These are phyloP conservation scores for Heterobasidion annosum DNA, from an alignment of 1,284 basidiomycete species.

Conservation along the genomic window DNA sequence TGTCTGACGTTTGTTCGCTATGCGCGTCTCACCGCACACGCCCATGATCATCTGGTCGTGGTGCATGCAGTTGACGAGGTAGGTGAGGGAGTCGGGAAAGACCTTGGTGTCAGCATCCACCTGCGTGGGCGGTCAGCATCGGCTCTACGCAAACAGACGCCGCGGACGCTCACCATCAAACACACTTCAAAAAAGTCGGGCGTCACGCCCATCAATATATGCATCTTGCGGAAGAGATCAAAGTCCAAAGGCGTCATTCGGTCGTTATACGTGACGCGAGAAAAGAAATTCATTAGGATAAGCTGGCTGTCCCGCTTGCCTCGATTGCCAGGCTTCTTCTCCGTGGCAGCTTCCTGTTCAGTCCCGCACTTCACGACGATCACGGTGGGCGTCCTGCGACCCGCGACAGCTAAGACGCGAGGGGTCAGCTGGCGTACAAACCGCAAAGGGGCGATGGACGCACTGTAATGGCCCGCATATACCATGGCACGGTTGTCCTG, in stretches of 20 bases:
- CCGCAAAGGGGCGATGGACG: constrained; percentile 22
- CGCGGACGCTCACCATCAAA: constrained; percentile 66
- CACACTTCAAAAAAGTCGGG: constrained; percentile 98
- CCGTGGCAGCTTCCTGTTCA: constrained; percentile 68
- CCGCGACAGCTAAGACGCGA: constrained; percentile 51
- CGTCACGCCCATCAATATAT: constrained; percentile 97
- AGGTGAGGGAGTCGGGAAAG: constrained; percentile 77
- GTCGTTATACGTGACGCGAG: constrained; percentile 97
- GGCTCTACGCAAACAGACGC: neutral
- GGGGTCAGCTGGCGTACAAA: neutral
- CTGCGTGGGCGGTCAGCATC: constrained; percentile 30
- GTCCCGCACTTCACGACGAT: constrained; percentile 97
- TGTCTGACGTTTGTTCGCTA: constrained; percentile 94
- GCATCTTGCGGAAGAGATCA: constrained; percentile 95
- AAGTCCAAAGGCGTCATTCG: constrained; percentile 97
- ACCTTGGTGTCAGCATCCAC: constrained; percentile 98
- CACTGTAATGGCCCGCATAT: constrained; percentile 98
- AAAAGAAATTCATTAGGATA: constrained; percentile 99
- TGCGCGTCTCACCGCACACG: constrained; percentile 96
- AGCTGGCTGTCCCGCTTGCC: constrained; percentile 99
- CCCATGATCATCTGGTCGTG: constrained; percentile 99
- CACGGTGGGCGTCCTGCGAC: constrained; percentile 90
- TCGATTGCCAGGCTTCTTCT: constrained; percentile 95
- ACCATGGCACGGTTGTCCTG: constrained; percentile 94
- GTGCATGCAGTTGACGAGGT: constrained; percentile 96